A percentile compares a stretch with the other conserved stretches of the same genome.
Conservation (phyloP, 768 basidiomycete species). For the Leccinum variicolor region DNA sequence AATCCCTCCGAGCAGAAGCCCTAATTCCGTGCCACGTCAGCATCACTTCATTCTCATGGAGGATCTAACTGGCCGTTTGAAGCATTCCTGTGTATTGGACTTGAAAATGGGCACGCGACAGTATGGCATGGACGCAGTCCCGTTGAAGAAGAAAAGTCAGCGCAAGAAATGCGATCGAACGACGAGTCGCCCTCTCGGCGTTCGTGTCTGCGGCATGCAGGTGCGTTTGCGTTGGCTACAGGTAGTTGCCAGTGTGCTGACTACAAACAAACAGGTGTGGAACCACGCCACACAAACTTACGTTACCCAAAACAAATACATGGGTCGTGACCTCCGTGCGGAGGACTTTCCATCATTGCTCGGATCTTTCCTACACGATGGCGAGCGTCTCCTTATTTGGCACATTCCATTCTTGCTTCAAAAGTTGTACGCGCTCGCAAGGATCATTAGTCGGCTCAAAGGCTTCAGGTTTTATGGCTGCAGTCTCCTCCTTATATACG, state of each 20-base stretch:
- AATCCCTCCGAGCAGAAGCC: conserved; percentile 35
- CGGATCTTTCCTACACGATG: conserved; percentile 81
- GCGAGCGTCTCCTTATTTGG: conserved; percentile 77
- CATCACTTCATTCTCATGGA: conserved; percentile 99
- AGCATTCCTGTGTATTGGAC: conserved; percentile 92
- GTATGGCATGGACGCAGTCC: conserved; percentile 93
- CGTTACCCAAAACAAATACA: conserved; percentile 93
- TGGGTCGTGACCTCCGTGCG: conserved; percentile 83
- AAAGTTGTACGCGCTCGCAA: conserved; percentile 91
- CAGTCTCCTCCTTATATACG: conserved; percentile 94
- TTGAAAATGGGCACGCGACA: conserved; percentile 99
- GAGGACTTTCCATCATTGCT: conserved; percentile 83
- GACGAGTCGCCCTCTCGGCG: conserved; percentile 86
- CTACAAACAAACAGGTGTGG: conserved; percentile 73
- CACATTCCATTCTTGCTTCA: conserved; percentile 90
- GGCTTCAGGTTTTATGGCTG: conserved; percentile 99
- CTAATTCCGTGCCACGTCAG: conserved; percentile 69
- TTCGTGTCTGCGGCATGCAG: conserved; percentile 98
- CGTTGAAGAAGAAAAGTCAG: conserved; percentile 95
- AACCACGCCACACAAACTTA: conserved; percentile 82
- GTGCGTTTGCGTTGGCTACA: conserved; percentile 43
- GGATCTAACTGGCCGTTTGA: conserved; percentile 90
- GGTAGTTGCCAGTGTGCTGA: conserved; percentile 2
- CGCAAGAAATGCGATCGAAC: conserved; percentile 97
- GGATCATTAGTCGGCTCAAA: conserved; percentile 82